Evolutionary conservation across 176 grass and related monocot species (phyloP).

Genomic region (Aegilops bicornis): DNA sequence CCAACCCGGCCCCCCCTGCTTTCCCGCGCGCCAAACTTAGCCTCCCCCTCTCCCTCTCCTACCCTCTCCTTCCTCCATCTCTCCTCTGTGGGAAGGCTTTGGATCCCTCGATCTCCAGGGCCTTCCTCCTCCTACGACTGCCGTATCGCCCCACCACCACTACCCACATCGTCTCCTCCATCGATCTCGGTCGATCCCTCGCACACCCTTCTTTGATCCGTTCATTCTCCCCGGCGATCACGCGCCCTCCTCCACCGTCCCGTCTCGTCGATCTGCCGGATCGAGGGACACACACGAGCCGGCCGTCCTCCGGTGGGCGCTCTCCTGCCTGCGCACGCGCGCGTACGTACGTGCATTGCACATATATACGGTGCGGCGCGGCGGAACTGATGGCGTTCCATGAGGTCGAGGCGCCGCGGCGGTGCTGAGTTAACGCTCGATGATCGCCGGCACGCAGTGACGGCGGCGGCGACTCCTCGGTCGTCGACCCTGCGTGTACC

Average conservation of each 20-base stretch:
- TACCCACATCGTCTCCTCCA: not conserved
- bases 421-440: conserved; percentile 25
- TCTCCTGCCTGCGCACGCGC: not conserved
- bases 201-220: not conserved
- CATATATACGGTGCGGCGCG: not conserved
- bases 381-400: conserved; percentile 27
- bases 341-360: not conserved
- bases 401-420: conserved; percentile 7
- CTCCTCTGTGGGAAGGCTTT: conserved; percentile 44
- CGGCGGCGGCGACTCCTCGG: conserved; percentile 25
- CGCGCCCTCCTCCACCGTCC: not conserved
- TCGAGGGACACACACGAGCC: too few species aligned
- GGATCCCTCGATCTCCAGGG: conserved; percentile 47
- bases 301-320: too few species aligned
- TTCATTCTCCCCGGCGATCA: not conserved
- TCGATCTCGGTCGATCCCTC: not conserved
- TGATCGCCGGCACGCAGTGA: conserved; percentile 30
- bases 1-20: not conserved
- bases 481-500: not conserved
- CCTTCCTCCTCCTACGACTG: conserved; percentile 41
- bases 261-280: not conserved
- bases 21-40: conserved; percentile 41
- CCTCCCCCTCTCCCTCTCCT: conserved; percentile 30
- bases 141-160: not conserved
- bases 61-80: conserved; percentile 36